Base-by-base conservation (phyloP, 2,329 filamentous ascomycete species). In the Monilinia polystroma region DNA sequence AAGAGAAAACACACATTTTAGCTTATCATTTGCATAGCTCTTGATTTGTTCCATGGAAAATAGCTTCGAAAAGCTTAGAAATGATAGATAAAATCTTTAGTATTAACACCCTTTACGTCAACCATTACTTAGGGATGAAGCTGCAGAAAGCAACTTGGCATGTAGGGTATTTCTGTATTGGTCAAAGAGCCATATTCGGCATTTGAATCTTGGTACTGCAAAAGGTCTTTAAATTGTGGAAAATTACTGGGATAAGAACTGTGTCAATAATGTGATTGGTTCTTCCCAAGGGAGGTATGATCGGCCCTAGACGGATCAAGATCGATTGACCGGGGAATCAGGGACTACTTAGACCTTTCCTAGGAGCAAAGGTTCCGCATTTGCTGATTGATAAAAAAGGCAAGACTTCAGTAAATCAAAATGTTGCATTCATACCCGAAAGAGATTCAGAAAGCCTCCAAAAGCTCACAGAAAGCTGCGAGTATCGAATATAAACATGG, bases 181-280 rank as follows among this genome's bases (percentile, higher is more conserved):
- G 57, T 35, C 3, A 23, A 49, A 51, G 47, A 51, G 45, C 29
- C 23, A 18, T 32, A 35, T 29, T 38, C 45, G 29, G 45, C 14
- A 60, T 60, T 8, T 51, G 38, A 51, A 60, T 26, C 45, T 60
- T 60, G 58, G 45, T 51, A 35, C 35, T 60, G 20, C 18, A 29
- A 47, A 49, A 49, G 12, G 26, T 20, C 29, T 38, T 35, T 20
- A 51, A 49, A 51, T 18, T 38, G 12, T 60, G 57, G 29, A 60
- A 58, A 38, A 60, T 38, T 18, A 38, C n/a, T 23, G 45, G 45
- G 29, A 10, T 12, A 38, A 38, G 29, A 23, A 43, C 23, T 57
- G 12, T 43, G 38, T 6, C 18, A 16, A 59, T 59, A 43, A 47
- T 59, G 18, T 14, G 18, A 59, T 47, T 32, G 26, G 29, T 16